Conservation (phyloP, 2,329 filamentous ascomycete species). For the Trichoderma citrinoviride region DNA sequence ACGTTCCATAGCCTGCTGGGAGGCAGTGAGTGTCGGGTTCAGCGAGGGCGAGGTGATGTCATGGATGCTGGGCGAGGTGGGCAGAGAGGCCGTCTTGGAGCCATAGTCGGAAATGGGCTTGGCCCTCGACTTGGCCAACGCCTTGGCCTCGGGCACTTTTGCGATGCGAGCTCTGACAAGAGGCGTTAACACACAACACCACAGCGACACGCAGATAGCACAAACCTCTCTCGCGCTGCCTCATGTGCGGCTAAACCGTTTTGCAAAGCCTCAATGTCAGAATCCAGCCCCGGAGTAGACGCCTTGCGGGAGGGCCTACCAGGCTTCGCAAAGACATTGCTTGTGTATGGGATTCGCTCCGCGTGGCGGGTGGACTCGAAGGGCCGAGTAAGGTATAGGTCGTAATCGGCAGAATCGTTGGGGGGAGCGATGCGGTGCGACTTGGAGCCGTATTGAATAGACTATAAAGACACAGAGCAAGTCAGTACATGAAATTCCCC, state of each 20-base stretch:
- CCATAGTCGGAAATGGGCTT: constrained; percentile 43
- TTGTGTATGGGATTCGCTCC: constrained; percentile 50
- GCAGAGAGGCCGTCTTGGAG: constrained; percentile 42
- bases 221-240: constrained; percentile 39
- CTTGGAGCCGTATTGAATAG: constrained; percentile 52
- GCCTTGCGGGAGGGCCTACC: constrained; percentile 36
- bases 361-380: constrained; percentile 47
- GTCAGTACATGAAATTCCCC: constrained; percentile 24
- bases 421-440: constrained; percentile 47
- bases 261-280: constrained; percentile 51
- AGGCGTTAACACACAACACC: constrained; percentile 20
- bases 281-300: constrained; percentile 43
- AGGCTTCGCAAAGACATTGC: constrained; percentile 49
- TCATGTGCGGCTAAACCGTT: constrained; percentile 40
- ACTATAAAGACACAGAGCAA: constrained; percentile 37
- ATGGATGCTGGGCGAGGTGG: constrained; percentile 56
- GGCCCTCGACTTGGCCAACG: constrained; percentile 40
- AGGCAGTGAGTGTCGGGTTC: constrained; percentile 48
- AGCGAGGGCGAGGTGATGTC: constrained; percentile 54
- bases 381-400: constrained; percentile 56
- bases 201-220: constrained; percentile 22
- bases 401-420: constrained; percentile 49
- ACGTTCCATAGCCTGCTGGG: constrained; percentile 51
- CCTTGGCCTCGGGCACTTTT: constrained; percentile 34
- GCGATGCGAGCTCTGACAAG: constrained; percentile 36